These are phyloP conservation scores for Eimeria praecox DNA, from an alignment of 169 alveolate species.

Conservation along the genomic window DNA sequence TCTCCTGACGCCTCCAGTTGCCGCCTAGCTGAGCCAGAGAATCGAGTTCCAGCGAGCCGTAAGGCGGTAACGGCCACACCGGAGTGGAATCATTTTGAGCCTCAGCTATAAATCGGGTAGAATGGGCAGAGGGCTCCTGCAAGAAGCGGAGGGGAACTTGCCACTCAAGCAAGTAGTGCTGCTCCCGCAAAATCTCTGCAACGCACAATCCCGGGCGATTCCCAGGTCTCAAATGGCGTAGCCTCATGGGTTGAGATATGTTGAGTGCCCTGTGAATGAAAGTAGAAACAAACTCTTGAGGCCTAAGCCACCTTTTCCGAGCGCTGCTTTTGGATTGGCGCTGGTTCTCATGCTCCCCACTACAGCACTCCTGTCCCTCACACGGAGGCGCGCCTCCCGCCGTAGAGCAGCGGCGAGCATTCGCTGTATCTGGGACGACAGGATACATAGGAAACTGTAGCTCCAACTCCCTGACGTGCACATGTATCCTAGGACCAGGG, in stretches of 20 bases:
- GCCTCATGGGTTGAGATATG: slow-evolving; percentile 64
- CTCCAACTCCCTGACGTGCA: slow-evolving; percentile 72
- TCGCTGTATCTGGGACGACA: slow-evolving; percentile 41
- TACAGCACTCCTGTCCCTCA: slow-evolving; percentile 41
- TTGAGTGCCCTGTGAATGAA: slow-evolving; percentile 58
- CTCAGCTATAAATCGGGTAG: not conserved
- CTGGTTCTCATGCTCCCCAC: slow-evolving; percentile 51
- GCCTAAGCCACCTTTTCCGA: slow-evolving; percentile 23
- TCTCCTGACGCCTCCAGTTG: slow-evolving; percentile 27
- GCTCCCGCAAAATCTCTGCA: slow-evolving; percentile 56
- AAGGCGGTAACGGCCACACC: slow-evolving; percentile 70
- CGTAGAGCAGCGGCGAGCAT: slow-evolving; percentile 10
- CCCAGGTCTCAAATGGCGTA: slow-evolving; percentile 60
- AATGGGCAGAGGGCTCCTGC: slow-evolving; percentile 41
- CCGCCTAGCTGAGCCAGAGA: slow-evolving; percentile 23
- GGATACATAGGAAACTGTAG: slow-evolving; percentile 72
- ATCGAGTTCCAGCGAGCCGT: slow-evolving; percentile 24
- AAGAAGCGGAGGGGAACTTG: slow-evolving; percentile 41
- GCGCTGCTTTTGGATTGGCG: slow-evolving; percentile 12
- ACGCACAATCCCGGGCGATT: slow-evolving; percentile 64
- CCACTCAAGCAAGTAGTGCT: slow-evolving; percentile 72
- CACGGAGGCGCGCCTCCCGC: slow-evolving; percentile 32
- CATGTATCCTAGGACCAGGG: slow-evolving; percentile 59
- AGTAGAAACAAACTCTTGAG: slow-evolving; percentile 59
- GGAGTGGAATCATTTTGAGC: not conserved